Conservation (phyloP, 768 basidiomycete genomes). For the Hericium erinaceus region DNA sequence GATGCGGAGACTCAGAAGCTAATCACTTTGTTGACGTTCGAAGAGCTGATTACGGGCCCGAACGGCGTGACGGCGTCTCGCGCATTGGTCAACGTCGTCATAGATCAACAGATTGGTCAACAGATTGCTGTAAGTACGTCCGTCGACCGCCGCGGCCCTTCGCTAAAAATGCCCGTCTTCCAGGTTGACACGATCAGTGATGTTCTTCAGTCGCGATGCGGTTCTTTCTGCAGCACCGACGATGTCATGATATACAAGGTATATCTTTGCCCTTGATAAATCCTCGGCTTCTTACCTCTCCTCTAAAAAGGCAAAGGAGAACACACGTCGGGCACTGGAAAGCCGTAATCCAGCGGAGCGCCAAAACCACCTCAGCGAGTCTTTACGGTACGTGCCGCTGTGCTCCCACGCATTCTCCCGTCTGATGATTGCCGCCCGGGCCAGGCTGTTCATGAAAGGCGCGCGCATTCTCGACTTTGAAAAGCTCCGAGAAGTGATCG, state of each 20-base stretch:
- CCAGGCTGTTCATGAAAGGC: constrained; percentile 81
- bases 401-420: not conserved
- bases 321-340: constrained; percentile 82
- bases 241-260: constrained; percentile 98
- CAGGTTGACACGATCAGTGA: constrained; percentile 97
- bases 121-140: constrained; percentile 75
- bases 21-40: constrained; percentile 66
- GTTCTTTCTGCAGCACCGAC: constrained; percentile 95
- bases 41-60: constrained; percentile 77
- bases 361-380: constrained; percentile 76
- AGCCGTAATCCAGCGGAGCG: constrained; percentile 65
- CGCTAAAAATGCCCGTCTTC: not conserved
- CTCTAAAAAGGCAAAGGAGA: constrained; percentile 72
- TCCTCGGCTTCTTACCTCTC: too few species aligned
- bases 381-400: constrained; percentile 54
- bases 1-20: constrained; percentile 62
- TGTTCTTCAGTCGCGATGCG: constrained; percentile 87
- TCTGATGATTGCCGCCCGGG: not conserved
- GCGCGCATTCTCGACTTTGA: constrained; percentile 77
- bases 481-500: constrained; percentile 75
- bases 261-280: constrained; percentile 7
- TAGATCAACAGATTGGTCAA: constrained; percentile 96
- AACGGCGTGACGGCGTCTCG: constrained; percentile 84
- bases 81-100: constrained; percentile 87
- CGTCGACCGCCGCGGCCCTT: not conserved